Conservation (phyloP, 495 filamentous ascomycete species). For the Xylaria bambusicola region DNA sequence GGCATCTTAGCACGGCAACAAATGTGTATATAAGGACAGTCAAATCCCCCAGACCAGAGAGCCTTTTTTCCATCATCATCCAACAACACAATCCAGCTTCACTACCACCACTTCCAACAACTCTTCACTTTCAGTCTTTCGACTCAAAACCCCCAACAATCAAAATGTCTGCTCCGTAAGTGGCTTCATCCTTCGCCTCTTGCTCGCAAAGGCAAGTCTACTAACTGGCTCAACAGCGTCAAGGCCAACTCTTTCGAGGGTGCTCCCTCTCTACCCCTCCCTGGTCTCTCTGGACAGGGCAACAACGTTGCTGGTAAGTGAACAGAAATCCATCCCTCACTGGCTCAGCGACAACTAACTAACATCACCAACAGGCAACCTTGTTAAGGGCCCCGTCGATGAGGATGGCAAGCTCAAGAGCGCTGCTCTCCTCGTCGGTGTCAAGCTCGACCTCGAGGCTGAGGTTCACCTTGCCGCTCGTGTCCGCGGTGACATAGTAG, state of each 20-base stretch:
- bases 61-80: background rate
- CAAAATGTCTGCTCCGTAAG: constrained; percentile 2
- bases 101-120: background rate
- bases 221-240: constrained; percentile 2
- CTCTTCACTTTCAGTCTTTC: background rate
- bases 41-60: background rate
- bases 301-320: constrained; percentile 13
- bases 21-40: background rate
- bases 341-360: background rate
- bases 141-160: background rate
- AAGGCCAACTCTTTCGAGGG: constrained; percentile 1
- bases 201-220: background rate
- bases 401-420: constrained; percentile 43
- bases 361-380: constrained; percentile 25
- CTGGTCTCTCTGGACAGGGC: constrained; percentile 8
- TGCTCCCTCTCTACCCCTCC: constrained; percentile 8
- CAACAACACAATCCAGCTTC: background rate
- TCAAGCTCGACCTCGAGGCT: constrained; percentile 41
- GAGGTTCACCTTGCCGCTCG: constrained; percentile 27
- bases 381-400: constrained; percentile 44
- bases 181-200: background rate
- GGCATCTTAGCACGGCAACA: too few species aligned
- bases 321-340: background rate
- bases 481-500: constrained; percentile 30
- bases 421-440: constrained; percentile 44